These are phyloP conservation scores for Macrophomina tecta DNA, from an alignment of 2,329 filamentous ascomycete species.

Conservation along the genomic window DNA sequence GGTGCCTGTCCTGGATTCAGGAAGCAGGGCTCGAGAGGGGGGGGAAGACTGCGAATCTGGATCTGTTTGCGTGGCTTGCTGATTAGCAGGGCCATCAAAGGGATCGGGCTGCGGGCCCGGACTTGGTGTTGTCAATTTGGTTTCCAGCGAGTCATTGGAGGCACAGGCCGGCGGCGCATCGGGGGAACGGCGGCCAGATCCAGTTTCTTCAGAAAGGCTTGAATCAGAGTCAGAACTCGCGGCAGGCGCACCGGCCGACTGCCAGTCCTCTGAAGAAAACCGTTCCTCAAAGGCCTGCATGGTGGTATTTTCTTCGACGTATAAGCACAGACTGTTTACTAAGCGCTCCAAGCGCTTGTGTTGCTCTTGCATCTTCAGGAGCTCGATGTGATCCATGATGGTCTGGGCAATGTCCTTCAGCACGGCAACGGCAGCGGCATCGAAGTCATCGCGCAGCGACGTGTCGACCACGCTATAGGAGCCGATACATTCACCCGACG, in stretches of 20 bases:
- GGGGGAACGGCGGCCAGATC: not conserved
- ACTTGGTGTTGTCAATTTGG: not conserved
- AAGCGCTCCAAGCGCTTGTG: constrained; percentile 30
- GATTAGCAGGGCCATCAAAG: not conserved
- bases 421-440: constrained; percentile 34
- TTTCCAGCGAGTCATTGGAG: constrained; percentile 10
- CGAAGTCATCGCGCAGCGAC: constrained; percentile 36
- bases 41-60: not conserved
- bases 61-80: not conserved
- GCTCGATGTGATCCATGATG: constrained; percentile 30
- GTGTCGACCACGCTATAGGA: constrained; percentile 40
- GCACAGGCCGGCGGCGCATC: not conserved
- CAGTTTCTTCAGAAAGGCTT: not conserved
- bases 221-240: not conserved
- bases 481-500: constrained; percentile 42
- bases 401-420: constrained; percentile 29
- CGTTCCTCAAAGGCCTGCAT: not conserved
- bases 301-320: constrained; percentile 16
- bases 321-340: constrained; percentile 28
- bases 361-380: constrained; percentile 7
- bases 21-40: not conserved
- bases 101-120: not conserved
- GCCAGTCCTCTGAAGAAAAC: not conserved
- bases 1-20: not conserved
- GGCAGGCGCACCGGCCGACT: not conserved